These are phyloP conservation scores for Phytophthora niederhauseri DNA, from an alignment of 352 stramenopile genomes.

Conservation along the genomic window DNA sequence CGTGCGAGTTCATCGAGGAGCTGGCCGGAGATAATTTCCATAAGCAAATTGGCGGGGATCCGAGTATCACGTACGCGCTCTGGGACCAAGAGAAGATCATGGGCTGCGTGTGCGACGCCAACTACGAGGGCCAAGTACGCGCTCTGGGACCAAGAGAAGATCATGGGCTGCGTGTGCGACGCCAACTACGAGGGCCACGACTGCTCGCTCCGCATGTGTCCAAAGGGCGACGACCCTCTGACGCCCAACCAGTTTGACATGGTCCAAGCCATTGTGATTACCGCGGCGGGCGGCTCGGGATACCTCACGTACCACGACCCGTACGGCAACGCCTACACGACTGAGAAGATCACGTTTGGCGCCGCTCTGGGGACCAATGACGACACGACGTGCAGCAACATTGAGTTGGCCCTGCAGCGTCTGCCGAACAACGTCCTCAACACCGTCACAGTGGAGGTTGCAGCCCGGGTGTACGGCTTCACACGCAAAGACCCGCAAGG, in stretches of 20 bases:
- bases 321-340: conserved; percentile 73
- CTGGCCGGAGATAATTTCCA: conserved; percentile 50
- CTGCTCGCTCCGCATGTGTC: conserved; percentile 61
- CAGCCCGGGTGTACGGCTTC: too few relatives aligned
- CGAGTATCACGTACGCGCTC: conserved; percentile 45
- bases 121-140: conserved; percentile 48
- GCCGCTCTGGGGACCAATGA: neutral
- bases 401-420: conserved; percentile 11
- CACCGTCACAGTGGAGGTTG: too few relatives aligned
- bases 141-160: conserved; percentile 84
- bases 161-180: conserved; percentile 85
- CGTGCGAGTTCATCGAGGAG: conserved; percentile 59
- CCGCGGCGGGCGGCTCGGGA: neutral
- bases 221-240: conserved; percentile 68
- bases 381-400: conserved; percentile 34
- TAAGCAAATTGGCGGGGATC: conserved; percentile 13
- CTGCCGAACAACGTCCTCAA: conserved; percentile 64
- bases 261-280: conserved; percentile 40
- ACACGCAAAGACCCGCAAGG: too few relatives aligned
- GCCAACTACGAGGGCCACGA: conserved; percentile 55
- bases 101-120: conserved; percentile 78
- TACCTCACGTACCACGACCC: conserved; percentile 78
- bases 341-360: conserved; percentile 42
- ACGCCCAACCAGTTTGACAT: conserved; percentile 63
- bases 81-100: conserved; percentile 88